Base-by-base conservation (phyloP, 2,329 filamentous ascomycete species). In the Didymella segeticola region DNA sequence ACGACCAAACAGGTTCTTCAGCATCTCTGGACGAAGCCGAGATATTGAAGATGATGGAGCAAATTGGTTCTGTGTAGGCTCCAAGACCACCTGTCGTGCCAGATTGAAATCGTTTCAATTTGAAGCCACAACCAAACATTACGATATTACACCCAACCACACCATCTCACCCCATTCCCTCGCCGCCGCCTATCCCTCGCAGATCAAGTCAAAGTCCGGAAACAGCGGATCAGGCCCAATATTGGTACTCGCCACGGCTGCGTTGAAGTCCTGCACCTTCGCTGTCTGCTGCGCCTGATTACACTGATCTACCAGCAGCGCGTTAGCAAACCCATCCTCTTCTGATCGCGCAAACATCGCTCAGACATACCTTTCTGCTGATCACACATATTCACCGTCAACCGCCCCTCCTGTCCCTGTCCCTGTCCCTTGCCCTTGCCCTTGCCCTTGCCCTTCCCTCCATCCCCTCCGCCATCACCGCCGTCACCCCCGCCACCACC, bases 131-230 rank as follows among this genome's bases (percentile, higher is more conserved):
- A n/a, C n/a, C n/a, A n/a, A n/a, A n/a, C 15, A 31, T 31, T 31
- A 5, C 29, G 14, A 33, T 6, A 2, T n/a, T 23, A 11, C 1
- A 11, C 8, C 12, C n/a, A 14, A 5, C 36, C n/a, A 23, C 33
- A 9, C 4, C 23, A 14, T 22, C 23, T 31, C 26, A 15, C 8
- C 19, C 15, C 12, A 6, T 14, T 10, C 3, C 30, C 15, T 14
- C 25, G 23, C 5, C 11, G 1, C 11, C 12, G 5, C 17, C 15
- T 15, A 64, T 7, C 56, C 56, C 23, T 68, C 65, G 19, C 73
- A 75, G 25, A 75, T 72, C 23, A 75, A 52, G 58, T 75, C 73
- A 42, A 74, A 75, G 50, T 75, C 70, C 3, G 70, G 70, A 54
- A 75, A 75, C 10, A 64, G 47, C 1, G 70, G 72, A 62, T 75